Evolutionary conservation across 768 basidiomycete genomes (phyloP), one percentile per base, ranked within the genome.

Genomic region (Rhizopogon sp.): DNA sequence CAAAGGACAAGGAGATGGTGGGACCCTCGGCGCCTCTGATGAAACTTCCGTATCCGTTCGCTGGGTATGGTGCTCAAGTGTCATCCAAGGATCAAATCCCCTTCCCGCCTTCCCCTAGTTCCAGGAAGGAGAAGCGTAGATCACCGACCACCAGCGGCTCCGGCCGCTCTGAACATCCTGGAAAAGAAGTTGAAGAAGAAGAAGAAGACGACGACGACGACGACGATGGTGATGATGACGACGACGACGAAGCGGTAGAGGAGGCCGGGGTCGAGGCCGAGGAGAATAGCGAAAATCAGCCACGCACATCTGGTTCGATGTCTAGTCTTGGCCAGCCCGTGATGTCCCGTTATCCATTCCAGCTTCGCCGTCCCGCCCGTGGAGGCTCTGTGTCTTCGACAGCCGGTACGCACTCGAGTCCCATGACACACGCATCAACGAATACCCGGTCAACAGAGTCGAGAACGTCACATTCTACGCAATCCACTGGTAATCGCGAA

Each of bases 291-390:
- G 76, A 75, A 41, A 84, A 85, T 0, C 79, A 83, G 4, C 82
- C 81, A 41, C 78, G 84, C 16, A 86, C 82, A 5, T 90, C 89
- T 0, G 88, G 83, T 17, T 93, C 91, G 7, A 84, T 93, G 84
- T 93, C 90, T 3, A 89, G 87, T 57, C 79, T 93, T 5, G 91
- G 91, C 3, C 85, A 87, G 22, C 90, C 89, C 1, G 76, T 93
- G 51, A 68, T 73, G 35, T 83, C 87, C 22, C 79, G 84, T 0
- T 87, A 85, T 63, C 88, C 87, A 9, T 88, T 88, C 77, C 76
- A 81, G 52, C 80, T 81, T 68, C 82, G 84, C 17, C 77, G 77
- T 2, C 66, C 67, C 1, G 60, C 65, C 1, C 78, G 80, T 7
- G 79, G 82, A 0, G 73, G 70, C 13, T 76, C 60, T 17, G 56